Percentiles rank a stretch among this genome's conserved stretches.
Conservation (phyloP, 495 filamentous ascomycete species). For the Trypethelium eluteriae region DNA sequence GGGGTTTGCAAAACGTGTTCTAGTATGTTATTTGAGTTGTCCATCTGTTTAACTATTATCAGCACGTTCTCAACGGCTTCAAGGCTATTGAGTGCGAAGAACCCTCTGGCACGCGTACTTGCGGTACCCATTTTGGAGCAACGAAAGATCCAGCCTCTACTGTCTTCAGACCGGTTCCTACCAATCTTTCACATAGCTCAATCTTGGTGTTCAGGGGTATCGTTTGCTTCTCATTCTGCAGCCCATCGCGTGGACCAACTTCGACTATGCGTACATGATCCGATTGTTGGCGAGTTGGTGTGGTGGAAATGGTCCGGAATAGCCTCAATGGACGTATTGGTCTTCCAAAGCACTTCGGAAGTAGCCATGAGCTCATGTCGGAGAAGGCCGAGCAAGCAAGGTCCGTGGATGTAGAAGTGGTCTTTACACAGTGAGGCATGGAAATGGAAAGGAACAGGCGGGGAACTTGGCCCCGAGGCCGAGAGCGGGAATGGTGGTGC, state of each 20-base stretch:
- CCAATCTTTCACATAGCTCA: constrained; percentile 68
- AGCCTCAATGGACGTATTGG: not conserved
- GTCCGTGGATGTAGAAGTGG: too few species aligned
- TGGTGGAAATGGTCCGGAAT: constrained; percentile 2
- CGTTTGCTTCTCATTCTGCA: constrained; percentile 88
- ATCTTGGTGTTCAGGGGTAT: constrained; percentile 80
- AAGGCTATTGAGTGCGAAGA: not conserved
- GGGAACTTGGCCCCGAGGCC: not conserved
- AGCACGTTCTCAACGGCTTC: not conserved
- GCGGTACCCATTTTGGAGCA: constrained; percentile 94
- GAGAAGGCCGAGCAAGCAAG: not conserved
- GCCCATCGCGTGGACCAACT: constrained; percentile 86
- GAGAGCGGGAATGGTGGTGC: not conserved
- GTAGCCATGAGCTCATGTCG: not conserved
- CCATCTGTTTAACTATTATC: constrained; percentile 58
- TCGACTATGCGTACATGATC: constrained; percentile 67
- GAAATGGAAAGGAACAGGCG: not conserved
- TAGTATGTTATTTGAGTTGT: constrained; percentile 76
- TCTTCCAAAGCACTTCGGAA: not conserved
- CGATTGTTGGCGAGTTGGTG: not conserved
- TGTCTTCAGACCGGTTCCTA: constrained; percentile 73
- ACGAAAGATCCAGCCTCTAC: constrained; percentile 97
- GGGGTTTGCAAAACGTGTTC: constrained; percentile 57
- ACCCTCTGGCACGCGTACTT: constrained; percentile 47
- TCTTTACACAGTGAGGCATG: too few species aligned